Evolutionary conservation across 495 filamentous ascomycete species (phyloP).

Genomic region (Tuber indicum): DNA sequence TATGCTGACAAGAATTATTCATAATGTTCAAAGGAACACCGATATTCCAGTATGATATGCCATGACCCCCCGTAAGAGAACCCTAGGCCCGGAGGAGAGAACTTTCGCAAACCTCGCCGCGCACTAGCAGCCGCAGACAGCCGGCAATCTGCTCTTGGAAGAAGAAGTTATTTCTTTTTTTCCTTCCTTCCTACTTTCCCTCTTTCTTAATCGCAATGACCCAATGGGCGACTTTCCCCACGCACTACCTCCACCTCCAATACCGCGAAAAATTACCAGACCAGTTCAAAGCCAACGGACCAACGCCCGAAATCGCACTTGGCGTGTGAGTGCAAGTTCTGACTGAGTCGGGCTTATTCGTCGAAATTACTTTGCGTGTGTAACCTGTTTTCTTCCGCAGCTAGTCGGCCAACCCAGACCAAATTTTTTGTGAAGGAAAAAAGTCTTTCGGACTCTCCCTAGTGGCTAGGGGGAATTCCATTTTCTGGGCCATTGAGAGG

Average conservation of each 20-base stretch:
- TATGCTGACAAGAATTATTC: too few species aligned
- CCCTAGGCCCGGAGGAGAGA: not conserved
- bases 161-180: not conserved
- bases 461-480: not conserved
- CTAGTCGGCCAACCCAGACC: too few species aligned
- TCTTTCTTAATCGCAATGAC: not conserved
- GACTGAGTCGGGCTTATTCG: not conserved
- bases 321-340: too few species aligned
- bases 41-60: not conserved
- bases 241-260: not conserved
- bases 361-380: not conserved
- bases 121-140: not conserved
- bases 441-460: not conserved
- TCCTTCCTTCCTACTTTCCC: not conserved
- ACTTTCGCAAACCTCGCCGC: not conserved
- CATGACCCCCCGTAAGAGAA: not conserved
- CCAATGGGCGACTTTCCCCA: not conserved
- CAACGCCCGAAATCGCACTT: not conserved
- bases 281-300: not conserved
- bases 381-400: not conserved
- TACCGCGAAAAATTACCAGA: not conserved
- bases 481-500: not conserved
- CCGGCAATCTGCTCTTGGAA: not conserved
- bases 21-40: not conserved
- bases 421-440: not conserved